A percentile compares a stretch with the other conserved stretches of the same genome.
These are phyloP conservation scores for Xerocomellus chrysenteron DNA, from an alignment of 768 basidiomycete species.

Conservation along the genomic window DNA sequence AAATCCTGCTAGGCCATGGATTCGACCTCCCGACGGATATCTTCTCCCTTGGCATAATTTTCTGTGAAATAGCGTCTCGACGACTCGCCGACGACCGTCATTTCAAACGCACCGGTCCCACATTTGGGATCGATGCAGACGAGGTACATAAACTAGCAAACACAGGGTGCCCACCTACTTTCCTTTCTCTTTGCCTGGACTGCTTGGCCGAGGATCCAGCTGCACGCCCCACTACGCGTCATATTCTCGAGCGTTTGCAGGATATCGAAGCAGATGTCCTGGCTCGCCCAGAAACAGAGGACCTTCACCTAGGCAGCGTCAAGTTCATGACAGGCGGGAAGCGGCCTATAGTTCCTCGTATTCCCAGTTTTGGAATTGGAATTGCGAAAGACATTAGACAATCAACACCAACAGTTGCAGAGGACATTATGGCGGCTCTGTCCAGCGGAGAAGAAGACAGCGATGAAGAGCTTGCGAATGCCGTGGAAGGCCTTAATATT, in stretches of 20 bases:
- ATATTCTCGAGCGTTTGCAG: conserved; percentile 75
- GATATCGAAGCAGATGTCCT: conserved; percentile 85
- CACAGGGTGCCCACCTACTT: conserved; percentile 73
- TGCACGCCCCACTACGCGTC: conserved; percentile 70
- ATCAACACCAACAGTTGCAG: conserved; percentile 31
- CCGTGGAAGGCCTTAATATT: conserved; percentile 49
- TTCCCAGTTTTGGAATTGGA: conserved; percentile 83
- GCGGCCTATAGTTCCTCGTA: conserved; percentile 64
- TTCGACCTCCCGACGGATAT: conserved; percentile 95
- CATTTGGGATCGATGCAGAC: conserved; percentile 70
- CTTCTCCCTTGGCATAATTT: conserved; percentile 89
- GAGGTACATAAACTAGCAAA: conserved; percentile 71
- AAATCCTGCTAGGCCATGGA: conserved; percentile 86
- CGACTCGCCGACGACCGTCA: conserved; percentile 80
- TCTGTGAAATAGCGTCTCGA: conserved; percentile 87
- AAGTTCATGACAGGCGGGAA: conserved; percentile 74
- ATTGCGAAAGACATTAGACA: conserved; percentile 58
- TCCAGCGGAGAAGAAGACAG: conserved; percentile 59
- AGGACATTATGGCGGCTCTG: conserved; percentile 34
- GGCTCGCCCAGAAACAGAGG: conserved; percentile 60
- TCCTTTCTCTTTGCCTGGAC: conserved; percentile 74
- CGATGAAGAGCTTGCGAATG: conserved; percentile 62
- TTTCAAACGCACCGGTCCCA: conserved; percentile 76
- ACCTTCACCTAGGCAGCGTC: conserved; percentile 81
- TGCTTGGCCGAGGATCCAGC: conserved; percentile 69